These are phyloP conservation scores for Helminthosporium solani DNA, from an alignment of 2,329 filamentous ascomycete species.

Conservation along the genomic window DNA sequence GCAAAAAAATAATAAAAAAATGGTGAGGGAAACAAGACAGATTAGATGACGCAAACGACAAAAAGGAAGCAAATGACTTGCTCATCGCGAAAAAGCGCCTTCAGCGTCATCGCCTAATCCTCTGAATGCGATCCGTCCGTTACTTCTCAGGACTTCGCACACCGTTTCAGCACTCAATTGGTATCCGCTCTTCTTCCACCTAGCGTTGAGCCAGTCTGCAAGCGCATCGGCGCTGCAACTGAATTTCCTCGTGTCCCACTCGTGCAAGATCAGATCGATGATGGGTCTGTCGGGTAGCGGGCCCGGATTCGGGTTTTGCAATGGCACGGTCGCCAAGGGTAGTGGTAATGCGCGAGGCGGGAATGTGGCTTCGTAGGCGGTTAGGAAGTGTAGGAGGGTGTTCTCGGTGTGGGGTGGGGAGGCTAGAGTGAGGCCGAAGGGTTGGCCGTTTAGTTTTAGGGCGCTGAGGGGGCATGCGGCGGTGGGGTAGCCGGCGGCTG, in stretches of 20 bases:
- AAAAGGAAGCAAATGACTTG: background rate
- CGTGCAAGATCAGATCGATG: conserved; percentile 35
- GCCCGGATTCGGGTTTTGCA: conserved; percentile 27
- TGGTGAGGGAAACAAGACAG: background rate
- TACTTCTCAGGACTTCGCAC: conserved; percentile 37
- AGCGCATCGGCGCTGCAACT: conserved; percentile 36
- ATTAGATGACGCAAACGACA: background rate
- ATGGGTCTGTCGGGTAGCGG: conserved; percentile 36
- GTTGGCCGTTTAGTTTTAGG: conserved; percentile 39
- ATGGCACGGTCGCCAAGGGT: conserved; percentile 29
- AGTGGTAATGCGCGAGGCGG: conserved; percentile 34
- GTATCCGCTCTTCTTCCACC: conserved; percentile 40
- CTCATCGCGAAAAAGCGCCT: conserved; percentile 29
- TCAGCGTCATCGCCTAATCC: conserved; percentile 38
- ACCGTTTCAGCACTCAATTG: conserved; percentile 37
- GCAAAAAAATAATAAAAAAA: background rate
- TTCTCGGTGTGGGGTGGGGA: conserved; percentile 36
- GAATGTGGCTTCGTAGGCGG: conserved; percentile 40
- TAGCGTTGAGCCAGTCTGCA: conserved; percentile 36
- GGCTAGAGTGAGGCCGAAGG: conserved; percentile 37
- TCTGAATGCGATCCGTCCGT: conserved; percentile 38
- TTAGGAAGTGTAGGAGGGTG: conserved; percentile 38
- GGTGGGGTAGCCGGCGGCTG: conserved; percentile 39
- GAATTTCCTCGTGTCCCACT: conserved; percentile 37
- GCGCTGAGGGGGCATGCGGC: conserved; percentile 37